Percentiles rank a stretch among this genome's conserved stretches.
Evolutionary conservation across 306 rosid species (phyloP).

Genomic region (Fragaria vesca): DNA sequence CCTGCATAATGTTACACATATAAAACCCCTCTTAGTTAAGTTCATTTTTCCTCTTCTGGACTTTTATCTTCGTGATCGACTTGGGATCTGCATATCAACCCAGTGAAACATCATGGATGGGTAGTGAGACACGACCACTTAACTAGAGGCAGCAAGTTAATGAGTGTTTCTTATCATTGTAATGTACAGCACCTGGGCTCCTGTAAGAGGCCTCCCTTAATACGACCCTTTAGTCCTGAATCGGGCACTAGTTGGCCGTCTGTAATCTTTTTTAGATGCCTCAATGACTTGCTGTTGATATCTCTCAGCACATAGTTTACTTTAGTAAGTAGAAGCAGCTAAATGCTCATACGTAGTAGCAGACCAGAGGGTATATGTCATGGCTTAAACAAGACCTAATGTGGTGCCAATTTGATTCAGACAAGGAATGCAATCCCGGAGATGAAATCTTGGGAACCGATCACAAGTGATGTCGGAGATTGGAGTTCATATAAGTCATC

Average conservation of each 20-base stretch:
- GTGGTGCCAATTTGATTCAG: background rate
- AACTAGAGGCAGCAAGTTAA: background rate
- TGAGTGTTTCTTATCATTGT: background rate
- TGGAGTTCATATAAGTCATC: background rate
- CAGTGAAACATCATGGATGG: background rate
- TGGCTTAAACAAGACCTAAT: background rate
- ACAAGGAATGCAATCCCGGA: background rate
- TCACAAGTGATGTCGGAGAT: background rate
- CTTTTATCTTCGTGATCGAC: conserved; percentile 1
- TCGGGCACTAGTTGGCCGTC: background rate
- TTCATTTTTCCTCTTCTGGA: background rate
- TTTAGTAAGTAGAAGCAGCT: background rate
- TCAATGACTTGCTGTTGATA: background rate
- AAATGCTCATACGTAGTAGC: background rate
- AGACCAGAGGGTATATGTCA: background rate
- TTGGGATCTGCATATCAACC: background rate
- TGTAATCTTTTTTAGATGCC: background rate
- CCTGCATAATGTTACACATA: conserved; percentile 6
- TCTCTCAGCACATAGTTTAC: background rate
- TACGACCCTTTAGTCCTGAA: background rate
- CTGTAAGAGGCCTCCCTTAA: background rate
- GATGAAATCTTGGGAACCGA: background rate
- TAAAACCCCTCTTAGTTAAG: background rate
- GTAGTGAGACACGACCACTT: background rate
- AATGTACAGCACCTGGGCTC: background rate